These are phyloP conservation scores for Russula dissimulans DNA, from an alignment of 768 basidiomycete species.

Conservation along the genomic window DNA sequence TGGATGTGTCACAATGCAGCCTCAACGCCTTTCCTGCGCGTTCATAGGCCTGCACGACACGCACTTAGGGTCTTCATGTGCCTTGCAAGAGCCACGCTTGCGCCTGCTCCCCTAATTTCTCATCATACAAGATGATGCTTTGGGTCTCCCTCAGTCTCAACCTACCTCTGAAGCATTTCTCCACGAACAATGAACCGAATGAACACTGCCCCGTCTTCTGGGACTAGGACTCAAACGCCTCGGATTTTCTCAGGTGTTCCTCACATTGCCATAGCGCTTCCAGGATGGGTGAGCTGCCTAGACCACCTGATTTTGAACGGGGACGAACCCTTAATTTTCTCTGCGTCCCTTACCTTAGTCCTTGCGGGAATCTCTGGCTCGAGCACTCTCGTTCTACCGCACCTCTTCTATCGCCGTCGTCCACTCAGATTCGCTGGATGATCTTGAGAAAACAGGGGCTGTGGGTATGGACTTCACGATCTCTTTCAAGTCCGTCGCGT, in stretches of 20 bases:
- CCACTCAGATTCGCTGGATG: background rate
- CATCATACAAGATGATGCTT: constrained; percentile 8
- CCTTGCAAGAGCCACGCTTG: background rate
- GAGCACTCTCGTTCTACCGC: constrained; percentile 6
- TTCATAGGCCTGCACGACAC: background rate
- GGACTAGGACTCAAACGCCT: background rate
- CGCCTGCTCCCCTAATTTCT: background rate
- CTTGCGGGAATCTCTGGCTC: constrained; percentile 6
- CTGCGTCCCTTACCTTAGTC: background rate
- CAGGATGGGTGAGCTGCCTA: constrained; percentile 9
- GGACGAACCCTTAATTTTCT: background rate
- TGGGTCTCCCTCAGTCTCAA: background rate
- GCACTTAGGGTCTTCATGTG: background rate
- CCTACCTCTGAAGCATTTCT: background rate
- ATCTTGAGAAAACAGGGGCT: constrained; percentile 8
- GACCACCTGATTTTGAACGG: background rate
- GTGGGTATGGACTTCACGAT: background rate
- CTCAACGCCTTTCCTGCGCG: constrained; percentile 8
- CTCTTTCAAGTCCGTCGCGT: background rate
- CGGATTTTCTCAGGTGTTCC: constrained; percentile 14
- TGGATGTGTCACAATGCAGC: background rate
- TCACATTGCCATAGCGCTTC: constrained; percentile 1
- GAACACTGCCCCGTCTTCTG: background rate
- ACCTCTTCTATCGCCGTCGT: background rate
- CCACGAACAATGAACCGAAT: background rate